phyloP scores from a whole-genome alignment of 2,329 filamentous ascomycete genomes.

The Neurospora sp. region DNA sequence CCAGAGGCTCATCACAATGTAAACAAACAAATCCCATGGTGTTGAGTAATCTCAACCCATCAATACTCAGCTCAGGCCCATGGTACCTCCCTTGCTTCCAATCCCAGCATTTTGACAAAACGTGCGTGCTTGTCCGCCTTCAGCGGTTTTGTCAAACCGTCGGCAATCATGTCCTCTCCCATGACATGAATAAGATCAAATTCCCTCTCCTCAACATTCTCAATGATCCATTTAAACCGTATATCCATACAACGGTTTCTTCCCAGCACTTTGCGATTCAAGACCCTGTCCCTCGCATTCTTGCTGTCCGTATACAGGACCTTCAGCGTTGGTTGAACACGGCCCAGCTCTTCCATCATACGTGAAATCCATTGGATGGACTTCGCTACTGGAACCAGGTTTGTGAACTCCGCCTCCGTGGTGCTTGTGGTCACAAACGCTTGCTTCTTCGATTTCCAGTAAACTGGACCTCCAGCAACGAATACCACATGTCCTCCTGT shows the following conservation, averaged over 20 bases:
- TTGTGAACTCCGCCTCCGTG: no score
- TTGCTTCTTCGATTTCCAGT: background rate
- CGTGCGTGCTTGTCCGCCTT: constrained; percentile 10
- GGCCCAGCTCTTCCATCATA: no score
- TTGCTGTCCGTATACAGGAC: no score
- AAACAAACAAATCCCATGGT: no score
- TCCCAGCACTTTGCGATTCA: background rate
- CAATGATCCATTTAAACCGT: constrained; percentile 7
- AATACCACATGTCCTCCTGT: background rate
- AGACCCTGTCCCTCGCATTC: no score
- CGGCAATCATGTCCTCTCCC: constrained; percentile 1
- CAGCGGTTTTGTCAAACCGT: constrained; percentile 6
- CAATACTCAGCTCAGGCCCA: background rate
- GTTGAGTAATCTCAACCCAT: no score
- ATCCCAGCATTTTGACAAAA: constrained; percentile 27
- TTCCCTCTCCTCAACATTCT: background rate
- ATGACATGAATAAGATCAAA: background rate
- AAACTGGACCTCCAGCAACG: background rate
- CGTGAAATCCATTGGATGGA: no score
- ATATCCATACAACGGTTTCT: constrained; percentile 3
- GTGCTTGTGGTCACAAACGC: no score
- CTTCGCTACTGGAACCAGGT: no score
- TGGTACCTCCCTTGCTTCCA: constrained; percentile 21
- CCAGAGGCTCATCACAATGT: no score
- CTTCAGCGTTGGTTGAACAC: no score